A percentile compares a stretch with the other conserved stretches of the same genome.
phyloP scores from a whole-genome alignment of 164 flowering plant genomes.

The Taxillus chinensis region DNA sequence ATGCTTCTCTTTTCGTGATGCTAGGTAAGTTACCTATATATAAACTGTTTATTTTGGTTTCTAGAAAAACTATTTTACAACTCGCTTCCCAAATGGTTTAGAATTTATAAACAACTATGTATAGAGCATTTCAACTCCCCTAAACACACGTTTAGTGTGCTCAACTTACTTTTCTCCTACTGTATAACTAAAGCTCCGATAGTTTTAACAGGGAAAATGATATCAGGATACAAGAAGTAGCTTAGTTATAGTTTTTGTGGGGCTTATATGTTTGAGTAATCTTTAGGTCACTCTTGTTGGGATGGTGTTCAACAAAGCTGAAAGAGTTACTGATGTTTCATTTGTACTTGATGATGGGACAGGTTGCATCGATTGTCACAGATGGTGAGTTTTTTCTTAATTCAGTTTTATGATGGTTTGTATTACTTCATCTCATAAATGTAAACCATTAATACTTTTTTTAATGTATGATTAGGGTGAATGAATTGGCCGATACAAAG shows the following conservation, averaged over 20 bases:
- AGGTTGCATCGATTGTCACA: conserved; percentile 58
- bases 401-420: neutral
- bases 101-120: no score
- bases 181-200: no score
- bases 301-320: conserved; percentile 42
- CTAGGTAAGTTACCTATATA: no score
- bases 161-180: no score
- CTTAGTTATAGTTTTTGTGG: neutral
- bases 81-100: no score
- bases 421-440: neutral
- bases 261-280: conserved; percentile 2
- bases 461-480: conserved; percentile 32
- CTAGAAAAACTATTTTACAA: no score
- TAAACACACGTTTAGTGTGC: no score
- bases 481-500: conserved; percentile 44
- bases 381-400: conserved; percentile 42
- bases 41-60: no score
- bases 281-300: conserved; percentile 70
- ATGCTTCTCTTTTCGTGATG: no score
- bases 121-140: no score
- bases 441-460: neutral
- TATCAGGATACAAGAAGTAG: neutral
- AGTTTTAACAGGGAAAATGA: no score
- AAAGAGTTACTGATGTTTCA: conserved; percentile 56
- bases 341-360: conserved; percentile 88